A percentile compares a stretch with the other conserved stretches of the same genome.
Evolutionary conservation across 1,284 basidiomycete species (phyloP).

Genomic region (Trametes polyzona): DNA sequence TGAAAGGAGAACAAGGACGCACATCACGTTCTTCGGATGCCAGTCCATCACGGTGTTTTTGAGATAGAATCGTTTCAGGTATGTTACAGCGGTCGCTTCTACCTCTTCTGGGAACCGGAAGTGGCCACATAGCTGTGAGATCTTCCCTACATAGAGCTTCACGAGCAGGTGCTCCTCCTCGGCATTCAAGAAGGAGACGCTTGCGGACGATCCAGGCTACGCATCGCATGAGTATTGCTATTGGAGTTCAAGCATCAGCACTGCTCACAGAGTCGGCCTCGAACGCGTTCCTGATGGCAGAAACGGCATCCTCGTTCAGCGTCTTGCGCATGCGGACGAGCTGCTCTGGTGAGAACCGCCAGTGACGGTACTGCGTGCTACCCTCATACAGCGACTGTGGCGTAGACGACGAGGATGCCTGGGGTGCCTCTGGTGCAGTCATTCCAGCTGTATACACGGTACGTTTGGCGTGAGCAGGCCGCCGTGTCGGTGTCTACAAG

Average conservation of each 20-base stretch:
- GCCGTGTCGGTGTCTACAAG: neutral
- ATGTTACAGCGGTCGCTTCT: constrained; percentile 89
- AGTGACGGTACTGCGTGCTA: constrained; percentile 86
- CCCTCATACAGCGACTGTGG: constrained; percentile 67
- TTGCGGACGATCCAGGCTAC: constrained; percentile 69
- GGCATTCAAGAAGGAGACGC: constrained; percentile 75
- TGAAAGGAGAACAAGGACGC: constrained; percentile 31
- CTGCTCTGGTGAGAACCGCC: constrained; percentile 79
- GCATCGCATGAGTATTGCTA: constrained; percentile 16
- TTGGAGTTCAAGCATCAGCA: constrained; percentile 10
- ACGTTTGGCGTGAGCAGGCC: neutral
- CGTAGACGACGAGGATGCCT: constrained; percentile 15
- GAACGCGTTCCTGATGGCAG: constrained; percentile 74
- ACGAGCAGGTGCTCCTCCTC: constrained; percentile 90
- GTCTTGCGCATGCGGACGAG: constrained; percentile 62
- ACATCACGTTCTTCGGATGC: constrained; percentile 99
- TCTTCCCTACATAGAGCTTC: constrained; percentile 87
- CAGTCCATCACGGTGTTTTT: constrained; percentile 99
- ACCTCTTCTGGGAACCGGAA: constrained; percentile 92
- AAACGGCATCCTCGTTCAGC: constrained; percentile 77
- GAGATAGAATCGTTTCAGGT: constrained; percentile 96
- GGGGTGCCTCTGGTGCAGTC: constrained; percentile 17
- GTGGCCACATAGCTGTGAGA: constrained; percentile 82
- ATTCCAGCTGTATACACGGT: constrained; percentile 5
- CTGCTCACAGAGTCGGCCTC: constrained; percentile 77